Evolutionary conservation across 2,329 filamentous ascomycete species (phyloP).

Genomic region (Drechslerella coelobrocha): DNA sequence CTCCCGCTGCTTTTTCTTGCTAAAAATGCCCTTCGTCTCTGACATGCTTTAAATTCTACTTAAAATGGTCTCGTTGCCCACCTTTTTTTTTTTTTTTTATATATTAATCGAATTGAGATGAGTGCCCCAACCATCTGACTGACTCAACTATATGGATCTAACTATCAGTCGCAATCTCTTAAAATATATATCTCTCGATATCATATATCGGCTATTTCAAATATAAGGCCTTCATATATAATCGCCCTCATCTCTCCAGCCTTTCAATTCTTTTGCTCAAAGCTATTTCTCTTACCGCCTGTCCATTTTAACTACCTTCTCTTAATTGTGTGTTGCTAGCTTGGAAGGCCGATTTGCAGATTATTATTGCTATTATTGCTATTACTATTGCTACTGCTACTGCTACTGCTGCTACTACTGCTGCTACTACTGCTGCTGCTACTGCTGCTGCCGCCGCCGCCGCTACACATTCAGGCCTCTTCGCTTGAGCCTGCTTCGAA

Average conservation of each 20-base stretch:
- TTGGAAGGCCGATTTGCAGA: slow-evolving; percentile 24
- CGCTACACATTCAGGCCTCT: no score
- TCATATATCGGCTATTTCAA: slow-evolving; percentile 15
- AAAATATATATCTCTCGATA: slow-evolving; percentile 19
- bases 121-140: slow-evolving; percentile 50
- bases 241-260: slow-evolving; percentile 8
- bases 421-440: not conserved
- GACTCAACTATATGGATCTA: slow-evolving; percentile 46
- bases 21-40: slow-evolving; percentile 50
- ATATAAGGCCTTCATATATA: slow-evolving; percentile 10
- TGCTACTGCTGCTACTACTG: slow-evolving; percentile 5
- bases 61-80: slow-evolving; percentile 51
- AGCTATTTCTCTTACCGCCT: not conserved
- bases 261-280: slow-evolving; percentile 1
- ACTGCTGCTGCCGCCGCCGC: no score
- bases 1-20: slow-evolving; percentile 43
- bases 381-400: not conserved
- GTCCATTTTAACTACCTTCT: not conserved
- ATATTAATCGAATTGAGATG: slow-evolving; percentile 52
- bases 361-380: slow-evolving; percentile 5
- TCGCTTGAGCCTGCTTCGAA: slow-evolving; percentile 30
- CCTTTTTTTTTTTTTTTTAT: slow-evolving; percentile 40
- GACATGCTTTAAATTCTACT: slow-evolving; percentile 51
- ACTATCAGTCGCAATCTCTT: slow-evolving; percentile 30
- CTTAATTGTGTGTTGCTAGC: slow-evolving; percentile 21